Evolutionary conservation across 2,329 filamentous ascomycete species (phyloP), one percentile per base, ranked within the genome.

Genomic region (Bipolaris sorokiniana): DNA sequence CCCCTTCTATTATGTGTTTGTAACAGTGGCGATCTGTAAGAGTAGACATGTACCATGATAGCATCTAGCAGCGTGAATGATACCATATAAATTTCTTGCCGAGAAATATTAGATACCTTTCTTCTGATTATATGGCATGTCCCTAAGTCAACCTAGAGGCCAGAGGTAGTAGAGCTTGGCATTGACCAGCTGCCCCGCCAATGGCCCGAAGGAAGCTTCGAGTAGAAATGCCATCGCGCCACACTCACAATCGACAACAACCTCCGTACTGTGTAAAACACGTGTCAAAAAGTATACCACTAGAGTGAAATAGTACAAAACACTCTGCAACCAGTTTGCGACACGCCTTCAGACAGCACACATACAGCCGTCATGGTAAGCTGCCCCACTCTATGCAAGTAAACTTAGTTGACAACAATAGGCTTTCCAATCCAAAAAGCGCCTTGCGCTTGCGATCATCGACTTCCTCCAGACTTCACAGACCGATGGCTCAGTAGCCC

Each of bases 401-500:
- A 36, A 44, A 56, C 51, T 38, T 16, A 34, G 31, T 62, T 69
- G 51, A 72, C 62, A 57, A 33, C 23, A 28, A 15, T 37, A 80
- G 76, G 77, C 79, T 65, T 69, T 71, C 59, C 71, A 73, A 47
- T 86, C 86, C 52, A 87, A 87, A 77, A 89, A 99, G 86, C 92
- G 93, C 81, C 90, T 99, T 64, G 95, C 95, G 78, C 91, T 99
- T 76, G 92, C 95, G 70, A 94, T 99, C 78, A 92, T 96, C 82
- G 92, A 98, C 81, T 99, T 97, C 83, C 89, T 99, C 60, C 86
- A 86, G 69, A 88, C 86, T 58, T 96, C 92, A 44, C 82, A 92
- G 68, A 89, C 87, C 62, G 95, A 99, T 77, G 95, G 95, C 71
- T 96, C 92, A 42, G 86, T 99, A 57, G 85, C 89, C 51, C 81